A percentile compares a stretch with the other conserved stretches of the same genome.
Conservation (phyloP, 192 early-diverging fungal species). For the Spizellomyces sp. region DNA sequence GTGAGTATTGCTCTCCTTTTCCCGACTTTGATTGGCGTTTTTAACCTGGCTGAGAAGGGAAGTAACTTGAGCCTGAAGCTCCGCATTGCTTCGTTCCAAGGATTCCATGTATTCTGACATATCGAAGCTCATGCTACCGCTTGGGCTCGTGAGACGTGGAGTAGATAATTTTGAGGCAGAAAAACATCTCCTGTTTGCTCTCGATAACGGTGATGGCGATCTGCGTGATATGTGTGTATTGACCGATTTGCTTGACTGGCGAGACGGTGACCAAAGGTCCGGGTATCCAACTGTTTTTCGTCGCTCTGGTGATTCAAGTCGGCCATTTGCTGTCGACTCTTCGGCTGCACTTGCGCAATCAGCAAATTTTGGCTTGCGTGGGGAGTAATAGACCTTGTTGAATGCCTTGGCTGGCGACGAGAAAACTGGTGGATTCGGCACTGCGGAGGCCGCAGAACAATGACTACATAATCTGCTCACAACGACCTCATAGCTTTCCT, state of each 20-base stretch:
- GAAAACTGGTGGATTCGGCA: not conserved
- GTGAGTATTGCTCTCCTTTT: no score
- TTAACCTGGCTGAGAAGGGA: not conserved
- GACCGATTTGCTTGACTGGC: not conserved
- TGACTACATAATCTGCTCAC: no score
- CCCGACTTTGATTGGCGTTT: no score
- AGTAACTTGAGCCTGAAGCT: not conserved
- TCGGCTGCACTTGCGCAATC: not conserved
- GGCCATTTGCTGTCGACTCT: not conserved
- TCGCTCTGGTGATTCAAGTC: not conserved
- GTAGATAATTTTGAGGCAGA: not conserved
- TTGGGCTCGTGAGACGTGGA: not conserved
- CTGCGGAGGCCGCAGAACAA: not conserved
- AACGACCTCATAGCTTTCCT: not conserved
- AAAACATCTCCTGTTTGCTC: not conserved
- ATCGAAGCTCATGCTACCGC: not conserved
- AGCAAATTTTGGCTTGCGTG: not conserved
- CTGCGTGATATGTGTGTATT: not conserved
- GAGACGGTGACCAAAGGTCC: no score
- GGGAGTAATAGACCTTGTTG: not conserved
- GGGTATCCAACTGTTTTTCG: no score
- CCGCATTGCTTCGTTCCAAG: constrained; percentile 1
- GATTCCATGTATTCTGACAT: not conserved
- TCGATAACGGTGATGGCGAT: not conserved
- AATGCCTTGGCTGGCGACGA: not conserved